Conservation (phyloP, 225 moss, liverwort and hornwort genomes). For the Bryum argenteum region DNA sequence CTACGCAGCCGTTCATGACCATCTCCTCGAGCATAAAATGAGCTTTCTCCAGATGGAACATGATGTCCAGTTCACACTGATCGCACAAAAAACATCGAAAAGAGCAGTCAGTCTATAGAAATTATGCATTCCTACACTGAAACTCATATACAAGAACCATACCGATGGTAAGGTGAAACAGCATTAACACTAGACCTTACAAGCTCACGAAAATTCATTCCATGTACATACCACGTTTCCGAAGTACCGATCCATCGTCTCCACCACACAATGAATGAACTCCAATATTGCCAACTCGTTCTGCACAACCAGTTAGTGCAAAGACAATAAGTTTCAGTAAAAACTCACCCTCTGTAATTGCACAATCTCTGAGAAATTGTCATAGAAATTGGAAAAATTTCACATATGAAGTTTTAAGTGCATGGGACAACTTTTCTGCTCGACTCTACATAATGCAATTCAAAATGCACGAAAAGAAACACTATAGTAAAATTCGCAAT, state of each 20-base stretch:
- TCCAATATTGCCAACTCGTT: slow-evolving; percentile 96
- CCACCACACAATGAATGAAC: slow-evolving; percentile 97
- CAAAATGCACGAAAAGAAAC: neutral
- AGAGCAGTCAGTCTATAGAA: neutral
- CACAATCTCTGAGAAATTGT: neutral
- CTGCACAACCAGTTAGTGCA: slow-evolving; percentile 44
- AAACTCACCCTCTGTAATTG: neutral
- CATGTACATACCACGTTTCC: slow-evolving; percentile 84
- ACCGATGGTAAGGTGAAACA: neutral
- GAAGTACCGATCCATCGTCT: slow-evolving; percentile 94
- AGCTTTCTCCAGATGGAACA: slow-evolving; percentile 92
- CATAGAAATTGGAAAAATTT: neutral
- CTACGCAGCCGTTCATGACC: slow-evolving; percentile 90
- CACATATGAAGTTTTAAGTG: neutral
- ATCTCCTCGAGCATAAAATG: slow-evolving; percentile 99
- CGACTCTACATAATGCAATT: slow-evolving; percentile 5
- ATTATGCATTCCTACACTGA: neutral
- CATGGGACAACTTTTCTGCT: neutral
- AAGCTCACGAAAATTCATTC: slow-evolving; percentile 3
- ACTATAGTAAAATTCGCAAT: neutral
- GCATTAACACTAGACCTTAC: neutral
- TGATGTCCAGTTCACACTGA: slow-evolving; percentile 97
- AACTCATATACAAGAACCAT: neutral
- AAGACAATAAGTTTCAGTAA: neutral
- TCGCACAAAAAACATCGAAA: slow-evolving; percentile 15